Percentiles rank a stretch among this genome's conserved stretches.
Evolutionary conservation across 345 rosid species (phyloP).

Genomic region (Crucihimalaya himalaica): DNA sequence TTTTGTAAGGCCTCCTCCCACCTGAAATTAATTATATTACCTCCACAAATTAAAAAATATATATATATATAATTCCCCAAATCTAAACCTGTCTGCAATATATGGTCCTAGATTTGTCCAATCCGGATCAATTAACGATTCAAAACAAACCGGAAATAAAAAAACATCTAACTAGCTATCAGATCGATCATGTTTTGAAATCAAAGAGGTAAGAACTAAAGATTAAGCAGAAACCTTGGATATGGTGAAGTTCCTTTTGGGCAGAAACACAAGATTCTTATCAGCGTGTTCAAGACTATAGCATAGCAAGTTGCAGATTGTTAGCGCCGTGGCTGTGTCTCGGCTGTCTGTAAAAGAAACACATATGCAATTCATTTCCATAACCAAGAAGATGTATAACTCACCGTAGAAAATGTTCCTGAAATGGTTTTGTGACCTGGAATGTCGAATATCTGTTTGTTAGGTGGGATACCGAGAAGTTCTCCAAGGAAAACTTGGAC

Average conservation of each 20-base stretch:
- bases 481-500: constrained; percentile 61
- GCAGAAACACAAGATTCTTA: constrained; percentile 50
- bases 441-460: constrained; percentile 73
- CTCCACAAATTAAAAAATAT: background rate
- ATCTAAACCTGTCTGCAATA: background rate
- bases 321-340: constrained; percentile 53
- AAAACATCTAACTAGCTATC: background rate
- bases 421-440: constrained; percentile 51
- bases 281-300: constrained; percentile 83
- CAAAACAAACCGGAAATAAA: background rate
- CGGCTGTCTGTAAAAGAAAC: constrained; percentile 52
- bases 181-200: constrained; percentile 13
- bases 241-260: constrained; percentile 37
- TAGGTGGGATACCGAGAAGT: constrained; percentile 69
- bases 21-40: constrained; percentile 17
- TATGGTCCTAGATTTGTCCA: background rate
- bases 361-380: constrained; percentile 14
- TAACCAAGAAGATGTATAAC: background rate
- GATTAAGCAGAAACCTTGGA: constrained; percentile 46
- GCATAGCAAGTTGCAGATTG: constrained; percentile 62
- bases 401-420: no score
- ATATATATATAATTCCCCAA: no score
- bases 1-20: background rate
- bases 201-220: constrained; percentile 3
- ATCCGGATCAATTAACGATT: background rate